Base-by-base conservation (phyloP, 768 basidiomycete genomes). In the Cantharellus cinnabarinus region DNA sequence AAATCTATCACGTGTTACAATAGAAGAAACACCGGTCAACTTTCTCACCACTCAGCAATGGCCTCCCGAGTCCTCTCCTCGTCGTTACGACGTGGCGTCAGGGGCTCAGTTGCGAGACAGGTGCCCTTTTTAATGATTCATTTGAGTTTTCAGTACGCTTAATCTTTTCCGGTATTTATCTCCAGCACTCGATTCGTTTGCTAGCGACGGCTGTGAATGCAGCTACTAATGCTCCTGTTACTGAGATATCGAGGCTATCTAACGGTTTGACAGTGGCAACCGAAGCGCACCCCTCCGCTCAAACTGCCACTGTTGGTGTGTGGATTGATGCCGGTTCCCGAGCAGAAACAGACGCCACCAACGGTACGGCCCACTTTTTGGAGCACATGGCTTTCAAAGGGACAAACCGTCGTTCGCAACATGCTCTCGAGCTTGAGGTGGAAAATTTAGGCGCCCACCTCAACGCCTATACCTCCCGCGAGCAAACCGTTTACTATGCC, bases 341-440 rank as follows among this genome's bases (percentile, higher is more conserved):
- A 59, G 93, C 91, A 61, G 95, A 99, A 78, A 94, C 86, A 53
- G 84, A 89, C 73, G 80, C 81, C 72, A 94, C 89, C 42, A 93
- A 85, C 65, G 95, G 95, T 57, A 91, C 90, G 5, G 95, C 95
- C 51, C 95, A 98, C 74, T 99, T 99, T 77, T 80, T 98, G 61
- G 95, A 99, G 71, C 89, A 93, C 67, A 90, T 94, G 90, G 90
- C 90, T 42, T 94, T 94, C 79, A 93, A 93, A 73, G 95, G 95
- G 59, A 99, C 94, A 60, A 79, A 79, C 68, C 79, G 80, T 64
- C 83, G 95, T 61, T 78, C 80, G 41, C 94, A 98, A 71, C 85
- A 89, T 64, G 77, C 80, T 15, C 80, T 99, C 55, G 95, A 98
- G 72, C 79, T 97, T 60, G 91, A 97, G 71, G 94, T 98, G 34